Conservation (phyloP, 441 rosid genomes). For the Brassica balearica region DNA sequence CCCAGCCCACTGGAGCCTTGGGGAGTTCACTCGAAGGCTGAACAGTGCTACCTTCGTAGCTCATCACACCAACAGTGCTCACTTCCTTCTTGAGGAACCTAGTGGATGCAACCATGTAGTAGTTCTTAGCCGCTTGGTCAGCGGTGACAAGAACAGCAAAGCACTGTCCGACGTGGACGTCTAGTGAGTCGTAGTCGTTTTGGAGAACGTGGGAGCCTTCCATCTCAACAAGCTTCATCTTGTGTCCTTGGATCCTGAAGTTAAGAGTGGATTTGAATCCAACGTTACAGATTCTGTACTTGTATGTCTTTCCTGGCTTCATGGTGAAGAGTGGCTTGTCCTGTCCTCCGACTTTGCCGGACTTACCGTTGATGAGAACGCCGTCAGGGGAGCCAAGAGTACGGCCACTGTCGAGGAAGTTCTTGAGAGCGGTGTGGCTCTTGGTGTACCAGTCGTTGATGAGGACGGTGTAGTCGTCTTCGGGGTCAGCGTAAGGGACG, state of each 20-base stretch:
- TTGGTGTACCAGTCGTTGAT: slow-evolving; percentile 66
- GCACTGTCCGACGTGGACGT: slow-evolving; percentile 80
- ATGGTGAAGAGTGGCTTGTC: slow-evolving; percentile 68
- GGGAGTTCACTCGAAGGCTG: slow-evolving; percentile 55
- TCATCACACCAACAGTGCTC: slow-evolving; percentile 57
- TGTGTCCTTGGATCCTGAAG: slow-evolving; percentile 73
- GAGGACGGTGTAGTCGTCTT: slow-evolving; percentile 63
- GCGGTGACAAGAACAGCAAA: slow-evolving; percentile 62
- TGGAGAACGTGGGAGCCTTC: slow-evolving; percentile 78
- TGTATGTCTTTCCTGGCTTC: slow-evolving; percentile 73
- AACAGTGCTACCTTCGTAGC: slow-evolving; percentile 57
- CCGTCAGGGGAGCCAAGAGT: slow-evolving; percentile 61
- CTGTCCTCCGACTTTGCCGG: slow-evolving; percentile 47
- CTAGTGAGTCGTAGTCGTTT: slow-evolving; percentile 70
- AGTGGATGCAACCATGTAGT: slow-evolving; percentile 73
- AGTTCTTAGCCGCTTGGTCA: slow-evolving; percentile 58
- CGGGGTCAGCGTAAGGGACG: slow-evolving; percentile 68
- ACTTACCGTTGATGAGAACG: slow-evolving; percentile 68
- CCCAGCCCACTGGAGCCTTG: slow-evolving; percentile 67
- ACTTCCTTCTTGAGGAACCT: slow-evolving; percentile 54
- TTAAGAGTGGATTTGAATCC: slow-evolving; percentile 68
- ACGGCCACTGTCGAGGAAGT: slow-evolving; percentile 62
- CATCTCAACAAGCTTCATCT: slow-evolving; percentile 80
- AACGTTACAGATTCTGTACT: slow-evolving; percentile 70
- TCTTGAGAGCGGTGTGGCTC: slow-evolving; percentile 55